Conservation (phyloP, 225 moss, liverwort and hornwort species). For the Lunularia cruciata region DNA sequence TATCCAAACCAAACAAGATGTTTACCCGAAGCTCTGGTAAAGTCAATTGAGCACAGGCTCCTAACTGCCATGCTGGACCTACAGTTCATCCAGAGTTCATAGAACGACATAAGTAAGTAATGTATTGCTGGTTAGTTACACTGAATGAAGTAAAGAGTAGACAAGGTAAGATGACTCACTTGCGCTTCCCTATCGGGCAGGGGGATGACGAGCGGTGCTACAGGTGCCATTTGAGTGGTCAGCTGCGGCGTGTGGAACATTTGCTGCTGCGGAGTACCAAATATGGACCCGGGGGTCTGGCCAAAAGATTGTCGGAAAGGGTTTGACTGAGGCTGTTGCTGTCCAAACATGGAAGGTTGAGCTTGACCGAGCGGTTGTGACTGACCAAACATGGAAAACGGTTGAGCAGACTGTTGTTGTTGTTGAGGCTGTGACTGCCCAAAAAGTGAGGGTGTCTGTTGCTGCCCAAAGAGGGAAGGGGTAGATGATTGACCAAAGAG, state of each 20-base stretch:
- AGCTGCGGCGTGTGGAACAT: conserved; percentile 60
- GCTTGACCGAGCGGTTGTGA: conserved; percentile 50
- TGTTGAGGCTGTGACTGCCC: conserved; percentile 24
- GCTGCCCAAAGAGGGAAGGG: conserved; percentile 17
- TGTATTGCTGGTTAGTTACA: background rate
- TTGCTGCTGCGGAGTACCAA: conserved; percentile 50
- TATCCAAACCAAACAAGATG: conserved; percentile 5
- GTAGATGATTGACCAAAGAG: conserved; percentile 12
- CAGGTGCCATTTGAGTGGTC: conserved; percentile 98
- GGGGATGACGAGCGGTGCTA: conserved; percentile 81
- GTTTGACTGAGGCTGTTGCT: conserved; percentile 53
- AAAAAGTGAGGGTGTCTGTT: conserved; percentile 15
- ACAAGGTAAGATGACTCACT: conserved; percentile 40
- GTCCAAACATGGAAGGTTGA: conserved; percentile 56
- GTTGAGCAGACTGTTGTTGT: conserved; percentile 36
- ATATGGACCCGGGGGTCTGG: conserved; percentile 31
- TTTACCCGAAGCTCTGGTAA: conserved; percentile 21
- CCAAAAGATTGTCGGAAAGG: conserved; percentile 54
- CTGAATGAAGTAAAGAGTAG: background rate
- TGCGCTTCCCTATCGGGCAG: conserved; percentile 90
- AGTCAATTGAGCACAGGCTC: conserved; percentile 22
- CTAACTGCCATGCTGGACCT: conserved; percentile 24
- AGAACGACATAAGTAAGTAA: conserved; percentile 11
- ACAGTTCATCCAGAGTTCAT: conserved; percentile 34
- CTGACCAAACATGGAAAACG: conserved; percentile 60